phyloP scores from a whole-genome alignment of 73 alveolate species.

The Blepharisma japonicum region DNA sequence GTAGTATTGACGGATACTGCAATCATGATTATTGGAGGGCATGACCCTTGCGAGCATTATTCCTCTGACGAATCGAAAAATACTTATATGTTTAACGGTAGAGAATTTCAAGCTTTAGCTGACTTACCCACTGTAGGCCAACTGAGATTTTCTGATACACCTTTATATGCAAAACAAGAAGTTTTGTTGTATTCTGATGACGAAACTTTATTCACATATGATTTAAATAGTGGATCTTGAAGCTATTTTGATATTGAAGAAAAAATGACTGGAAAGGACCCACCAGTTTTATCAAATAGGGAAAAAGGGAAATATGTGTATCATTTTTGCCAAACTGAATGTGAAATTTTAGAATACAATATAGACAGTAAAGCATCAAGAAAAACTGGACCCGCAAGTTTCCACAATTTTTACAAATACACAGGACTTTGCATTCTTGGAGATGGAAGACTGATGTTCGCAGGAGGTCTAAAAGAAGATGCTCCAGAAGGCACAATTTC shows the following conservation, averaged over 20 bases:
- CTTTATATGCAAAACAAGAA: not conserved
- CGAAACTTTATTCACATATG: not conserved
- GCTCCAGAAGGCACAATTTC: no score
- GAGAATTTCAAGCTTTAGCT: not conserved
- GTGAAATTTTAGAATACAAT: not conserved
- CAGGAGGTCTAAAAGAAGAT: slow-evolving; percentile 16
- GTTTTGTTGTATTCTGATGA: slow-evolving; percentile 12
- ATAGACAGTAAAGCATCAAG: not conserved
- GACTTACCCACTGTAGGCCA: slow-evolving; percentile 14
- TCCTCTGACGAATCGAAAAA: not conserved
- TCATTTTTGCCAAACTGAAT: slow-evolving; percentile 11
- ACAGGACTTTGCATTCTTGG: slow-evolving; percentile 5
- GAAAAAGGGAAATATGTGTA: not conserved
- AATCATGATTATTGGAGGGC: slow-evolving; percentile 19
- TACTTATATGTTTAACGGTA: not conserved
- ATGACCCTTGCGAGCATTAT: slow-evolving; percentile 15
- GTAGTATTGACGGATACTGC: not conserved
- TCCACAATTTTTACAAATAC: slow-evolving; percentile 15
- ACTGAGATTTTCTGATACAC: slow-evolving; percentile 3
- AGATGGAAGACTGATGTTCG: slow-evolving; percentile 15
- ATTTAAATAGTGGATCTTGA: not conserved
- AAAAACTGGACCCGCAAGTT: slow-evolving; percentile 14
- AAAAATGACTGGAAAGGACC: not conserved
- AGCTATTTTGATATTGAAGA: slow-evolving; percentile 21
- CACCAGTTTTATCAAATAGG: not conserved